Evolutionary conservation across 2,329 filamentous ascomycete genomes (phyloP).

Genomic region (Cryphonectria parasitica): DNA sequence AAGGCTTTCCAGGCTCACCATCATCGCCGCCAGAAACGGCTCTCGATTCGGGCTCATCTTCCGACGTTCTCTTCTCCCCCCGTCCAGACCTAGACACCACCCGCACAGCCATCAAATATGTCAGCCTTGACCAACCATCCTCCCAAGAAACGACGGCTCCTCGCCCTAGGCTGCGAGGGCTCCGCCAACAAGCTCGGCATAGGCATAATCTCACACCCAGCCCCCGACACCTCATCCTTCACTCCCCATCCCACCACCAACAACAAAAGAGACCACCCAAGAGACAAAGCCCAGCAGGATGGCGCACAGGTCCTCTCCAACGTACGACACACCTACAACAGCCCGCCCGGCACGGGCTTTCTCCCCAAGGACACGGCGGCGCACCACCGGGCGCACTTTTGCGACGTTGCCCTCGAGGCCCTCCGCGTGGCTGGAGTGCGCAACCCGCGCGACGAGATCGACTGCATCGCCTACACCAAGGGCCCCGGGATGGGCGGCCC

Average conservation of each 20-base stretch:
- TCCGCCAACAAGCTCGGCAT: conserved; percentile 98
- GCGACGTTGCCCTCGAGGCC: conserved; percentile 77
- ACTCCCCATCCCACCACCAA: neutral
- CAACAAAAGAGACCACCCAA: neutral
- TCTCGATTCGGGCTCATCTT: neutral
- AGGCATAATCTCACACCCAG: conserved; percentile 82
- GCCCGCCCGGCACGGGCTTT: conserved; percentile 91
- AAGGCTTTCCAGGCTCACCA: neutral
- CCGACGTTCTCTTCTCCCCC: neutral
- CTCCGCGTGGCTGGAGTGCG: conserved; percentile 69
- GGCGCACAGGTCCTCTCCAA: conserved; percentile 81
- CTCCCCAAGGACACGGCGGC: conserved; percentile 93
- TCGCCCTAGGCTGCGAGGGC: conserved; percentile 74
- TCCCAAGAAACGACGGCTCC: conserved; percentile 46
- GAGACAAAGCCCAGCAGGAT: conserved; percentile 33
- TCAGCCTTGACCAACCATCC: conserved; percentile 8
- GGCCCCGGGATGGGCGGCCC: conserved; percentile 97
- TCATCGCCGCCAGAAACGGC: neutral
- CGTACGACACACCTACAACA: conserved; percentile 89
- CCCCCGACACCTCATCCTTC: conserved; percentile 31
- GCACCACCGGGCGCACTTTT: conserved; percentile 88
- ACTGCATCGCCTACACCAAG: conserved; percentile 94
- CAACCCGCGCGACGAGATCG: conserved; percentile 64
- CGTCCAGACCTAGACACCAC: neutral
- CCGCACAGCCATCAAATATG: conserved; percentile 14